Evolutionary conservation across 495 filamentous ascomycete genomes (phyloP).

Genomic region (Podospora pseudoanserina): DNA sequence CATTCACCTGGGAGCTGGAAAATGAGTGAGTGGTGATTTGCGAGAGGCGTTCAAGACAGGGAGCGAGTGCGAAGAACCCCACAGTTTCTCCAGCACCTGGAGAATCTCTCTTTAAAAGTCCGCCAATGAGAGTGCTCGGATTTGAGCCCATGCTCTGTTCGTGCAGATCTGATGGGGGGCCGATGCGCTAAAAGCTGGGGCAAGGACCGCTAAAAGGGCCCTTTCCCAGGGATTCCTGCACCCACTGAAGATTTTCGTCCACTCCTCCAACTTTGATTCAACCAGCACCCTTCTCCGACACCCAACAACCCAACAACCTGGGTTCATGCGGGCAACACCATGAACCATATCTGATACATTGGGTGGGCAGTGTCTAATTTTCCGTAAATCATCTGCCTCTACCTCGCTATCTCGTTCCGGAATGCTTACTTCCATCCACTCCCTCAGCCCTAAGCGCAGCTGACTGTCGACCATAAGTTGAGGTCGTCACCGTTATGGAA

Average conservation of each 20-base stretch:
- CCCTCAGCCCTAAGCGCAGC: constrained; percentile 1
- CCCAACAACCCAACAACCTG: not conserved
- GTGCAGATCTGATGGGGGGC: constrained; percentile 12
- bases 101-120: constrained; percentile 24
- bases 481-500: not conserved
- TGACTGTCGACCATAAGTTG: not conserved
- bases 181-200: not conserved
- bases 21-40: not conserved
- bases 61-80: constrained; percentile 12
- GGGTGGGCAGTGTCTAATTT: not conserved
- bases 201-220: not conserved
- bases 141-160: constrained; percentile 3
- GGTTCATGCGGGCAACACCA: not conserved
- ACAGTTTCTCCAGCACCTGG: constrained; percentile 28
- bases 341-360: not conserved
- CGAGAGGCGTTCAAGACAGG: not conserved
- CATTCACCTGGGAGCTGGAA: constrained; percentile 1
- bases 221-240: not conserved
- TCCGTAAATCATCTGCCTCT: not conserved
- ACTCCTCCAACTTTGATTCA: not conserved
- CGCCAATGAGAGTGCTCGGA: constrained; percentile 21
- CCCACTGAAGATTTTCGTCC: not conserved
- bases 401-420: not conserved
- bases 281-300: not conserved
- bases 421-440: constrained; percentile 8